Percentiles rank a stretch among this genome's conserved stretches.
phyloP scores from a whole-genome alignment of 116 monocot genomes.

The Posidonia oceanica region DNA sequence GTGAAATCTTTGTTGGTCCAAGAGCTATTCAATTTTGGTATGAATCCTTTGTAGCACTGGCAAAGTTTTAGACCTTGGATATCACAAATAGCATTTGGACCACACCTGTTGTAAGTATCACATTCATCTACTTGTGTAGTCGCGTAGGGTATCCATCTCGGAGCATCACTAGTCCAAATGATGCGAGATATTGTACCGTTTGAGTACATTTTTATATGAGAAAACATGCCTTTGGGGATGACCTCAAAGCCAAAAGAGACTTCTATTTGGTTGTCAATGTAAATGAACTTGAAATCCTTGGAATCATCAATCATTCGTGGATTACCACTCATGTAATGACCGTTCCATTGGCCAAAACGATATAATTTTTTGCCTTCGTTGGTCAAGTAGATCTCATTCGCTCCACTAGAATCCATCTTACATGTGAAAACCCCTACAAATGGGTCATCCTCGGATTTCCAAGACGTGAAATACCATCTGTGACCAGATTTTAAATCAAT shows the following conservation, averaged over 20 bases:
- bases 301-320: background rate
- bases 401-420: conserved; percentile 5
- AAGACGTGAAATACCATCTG: conserved; percentile 13
- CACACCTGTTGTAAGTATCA: conserved; percentile 9
- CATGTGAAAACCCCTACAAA: conserved; percentile 9
- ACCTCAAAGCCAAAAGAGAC: background rate
- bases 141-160: conserved; percentile 6
- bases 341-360: conserved; percentile 12
- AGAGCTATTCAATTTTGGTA: conserved; percentile 5
- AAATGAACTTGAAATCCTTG: background rate
- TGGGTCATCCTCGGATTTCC: conserved; percentile 22
- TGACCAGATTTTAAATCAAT: background rate
- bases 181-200: background rate
- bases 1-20: background rate
- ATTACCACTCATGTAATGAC: background rate
- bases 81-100: conserved; percentile 17
- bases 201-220: background rate
- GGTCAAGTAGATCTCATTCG: background rate
- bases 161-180: background rate
- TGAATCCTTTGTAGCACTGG: conserved; percentile 13
- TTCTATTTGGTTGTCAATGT: background rate
- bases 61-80: conserved; percentile 3
- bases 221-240: background rate
- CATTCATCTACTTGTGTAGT: background rate
- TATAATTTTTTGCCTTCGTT: background rate